A percentile compares a stretch with the other conserved stretches of the same genome.
Evolutionary conservation across 208 protist species (phyloP).

Genomic region (Leishmania mexicana): DNA sequence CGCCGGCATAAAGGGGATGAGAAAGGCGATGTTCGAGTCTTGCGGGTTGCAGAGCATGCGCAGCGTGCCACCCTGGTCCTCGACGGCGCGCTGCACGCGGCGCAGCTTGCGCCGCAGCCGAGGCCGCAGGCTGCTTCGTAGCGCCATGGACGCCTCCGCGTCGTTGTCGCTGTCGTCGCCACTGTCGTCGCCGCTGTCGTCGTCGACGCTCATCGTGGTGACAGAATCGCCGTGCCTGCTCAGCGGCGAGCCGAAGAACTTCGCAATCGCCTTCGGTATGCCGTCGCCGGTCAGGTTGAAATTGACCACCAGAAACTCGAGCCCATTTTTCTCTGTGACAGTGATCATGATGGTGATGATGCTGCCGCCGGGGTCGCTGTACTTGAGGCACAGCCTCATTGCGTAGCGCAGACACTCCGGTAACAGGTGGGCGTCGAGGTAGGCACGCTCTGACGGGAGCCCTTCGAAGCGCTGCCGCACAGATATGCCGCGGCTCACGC

Average conservation of each 20-base stretch:
- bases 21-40: constrained; percentile 63
- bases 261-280: constrained; percentile 48
- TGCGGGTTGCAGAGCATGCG: constrained; percentile 40
- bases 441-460: constrained; percentile 61
- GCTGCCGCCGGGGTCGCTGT: constrained; percentile 24
- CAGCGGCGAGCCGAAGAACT: constrained; percentile 41
- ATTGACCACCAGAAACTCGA: constrained; percentile 87
- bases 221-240: constrained; percentile 16
- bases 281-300: constrained; percentile 68
- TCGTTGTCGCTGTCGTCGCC: constrained; percentile 22
- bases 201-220: constrained; percentile 11
- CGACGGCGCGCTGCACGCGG: constrained; percentile 59
- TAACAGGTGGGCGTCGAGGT: constrained; percentile 67
- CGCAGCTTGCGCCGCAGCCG: constrained; percentile 44
- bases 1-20: constrained; percentile 77
- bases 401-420: constrained; percentile 80
- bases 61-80: constrained; percentile 83
- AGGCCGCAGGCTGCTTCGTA: constrained; percentile 6
- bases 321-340: constrained; percentile 61
- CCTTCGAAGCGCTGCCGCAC: constrained; percentile 79
- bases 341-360: constrained; percentile 67
- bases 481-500: constrained; percentile 53
- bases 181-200: constrained; percentile 4
- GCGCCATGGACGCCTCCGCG: constrained; percentile 1
- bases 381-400: constrained; percentile 53